Evolutionary conservation across 129 eudicot genomes (phyloP).

Genomic region (Helichrysum umbraculigerum): DNA sequence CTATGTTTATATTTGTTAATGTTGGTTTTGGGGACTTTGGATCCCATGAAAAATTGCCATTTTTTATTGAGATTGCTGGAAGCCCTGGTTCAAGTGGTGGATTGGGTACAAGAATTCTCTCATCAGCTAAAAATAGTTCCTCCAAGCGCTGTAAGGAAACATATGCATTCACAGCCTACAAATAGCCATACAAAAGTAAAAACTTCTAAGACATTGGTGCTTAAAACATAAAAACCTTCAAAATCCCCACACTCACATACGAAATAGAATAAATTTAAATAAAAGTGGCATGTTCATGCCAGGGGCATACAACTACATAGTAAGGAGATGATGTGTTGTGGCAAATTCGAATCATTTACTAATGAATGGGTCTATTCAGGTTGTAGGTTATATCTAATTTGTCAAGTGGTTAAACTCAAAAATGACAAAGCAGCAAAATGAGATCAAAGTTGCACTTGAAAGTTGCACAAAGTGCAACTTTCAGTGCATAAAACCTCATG

Average conservation of each 20-base stretch:
- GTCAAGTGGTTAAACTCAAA: not conserved
- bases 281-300: not conserved
- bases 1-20: conserved; percentile 71
- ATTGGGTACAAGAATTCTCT: conserved; percentile 70
- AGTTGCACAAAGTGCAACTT: not conserved
- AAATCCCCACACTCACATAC: not conserved
- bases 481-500: not conserved
- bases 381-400: not conserved
- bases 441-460: not conserved
- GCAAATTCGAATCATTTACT: not conserved
- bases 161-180: conserved; percentile 87
- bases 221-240: not conserved
- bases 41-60: conserved; percentile 93
- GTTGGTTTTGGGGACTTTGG: conserved; percentile 70
- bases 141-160: conserved; percentile 84
- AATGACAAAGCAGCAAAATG: not conserved
- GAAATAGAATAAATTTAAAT: not conserved
- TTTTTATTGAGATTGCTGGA: conserved; percentile 83
- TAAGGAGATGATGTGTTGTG: not conserved
- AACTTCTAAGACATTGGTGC: conserved; percentile 2
- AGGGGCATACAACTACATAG: not conserved
- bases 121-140: conserved; percentile 77
- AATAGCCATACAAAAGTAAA: conserved; percentile 19
- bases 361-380: not conserved
- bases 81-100: conserved; percentile 70